phyloP scores from a whole-genome alignment of 768 basidiomycete species.

The Fibroporia radiculosa region DNA sequence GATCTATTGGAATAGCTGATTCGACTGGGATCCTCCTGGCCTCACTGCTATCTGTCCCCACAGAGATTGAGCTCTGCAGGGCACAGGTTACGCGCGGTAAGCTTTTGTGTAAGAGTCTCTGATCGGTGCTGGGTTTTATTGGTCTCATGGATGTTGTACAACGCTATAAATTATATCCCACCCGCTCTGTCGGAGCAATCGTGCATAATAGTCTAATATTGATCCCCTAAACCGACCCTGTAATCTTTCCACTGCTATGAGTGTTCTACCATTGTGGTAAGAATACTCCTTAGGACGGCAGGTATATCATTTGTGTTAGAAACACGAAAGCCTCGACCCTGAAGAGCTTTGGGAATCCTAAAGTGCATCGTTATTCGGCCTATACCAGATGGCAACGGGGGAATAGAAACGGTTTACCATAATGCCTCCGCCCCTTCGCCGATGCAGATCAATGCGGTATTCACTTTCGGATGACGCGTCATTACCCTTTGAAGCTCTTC shows the following conservation, averaged over 20 bases:
- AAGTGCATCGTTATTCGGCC: background rate
- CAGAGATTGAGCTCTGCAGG: slow-evolving; percentile 69
- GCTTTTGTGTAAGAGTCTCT: slow-evolving; percentile 60
- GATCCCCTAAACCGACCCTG: background rate
- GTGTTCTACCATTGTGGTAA: slow-evolving; percentile 29
- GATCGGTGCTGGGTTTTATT: background rate
- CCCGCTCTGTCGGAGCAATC: no score
- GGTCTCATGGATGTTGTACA: no score
- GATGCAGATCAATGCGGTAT: slow-evolving; percentile 61
- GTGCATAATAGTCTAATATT: no score
- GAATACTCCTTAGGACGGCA: slow-evolving; percentile 51
- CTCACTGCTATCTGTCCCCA: slow-evolving; percentile 60
- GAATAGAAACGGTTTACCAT: slow-evolving; percentile 34
- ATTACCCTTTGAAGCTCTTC: slow-evolving; percentile 51
- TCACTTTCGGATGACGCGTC: slow-evolving; percentile 54
- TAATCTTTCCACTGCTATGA: background rate
- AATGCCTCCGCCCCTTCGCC: slow-evolving; percentile 60
- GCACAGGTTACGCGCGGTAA: slow-evolving; percentile 67
- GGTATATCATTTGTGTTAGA: slow-evolving; percentile 58
- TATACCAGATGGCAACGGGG: background rate
- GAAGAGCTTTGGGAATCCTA: slow-evolving; percentile 58
- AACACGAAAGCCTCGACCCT: slow-evolving; percentile 53
- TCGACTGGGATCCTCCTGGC: slow-evolving; percentile 63
- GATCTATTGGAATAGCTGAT: slow-evolving; percentile 82
- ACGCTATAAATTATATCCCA: no score